phyloP scores from a whole-genome alignment of 495 filamentous ascomycete genomes.

The Penicillium lagena region DNA sequence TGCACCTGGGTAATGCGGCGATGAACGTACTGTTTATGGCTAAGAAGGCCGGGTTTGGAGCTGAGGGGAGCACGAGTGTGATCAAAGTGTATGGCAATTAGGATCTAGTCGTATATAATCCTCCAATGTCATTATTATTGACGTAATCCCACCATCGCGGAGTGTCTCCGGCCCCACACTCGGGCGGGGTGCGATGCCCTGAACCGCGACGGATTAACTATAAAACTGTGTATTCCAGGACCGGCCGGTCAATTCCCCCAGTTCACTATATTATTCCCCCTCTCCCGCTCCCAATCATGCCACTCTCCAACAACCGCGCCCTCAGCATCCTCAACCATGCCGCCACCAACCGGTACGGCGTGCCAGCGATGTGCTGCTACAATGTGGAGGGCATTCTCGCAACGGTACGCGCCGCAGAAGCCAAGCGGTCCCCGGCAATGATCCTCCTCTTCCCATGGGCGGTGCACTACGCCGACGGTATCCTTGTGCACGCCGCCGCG shows the following conservation, averaged over 20 bases:
- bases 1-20: conserved; percentile 37
- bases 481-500: conserved; percentile 58
- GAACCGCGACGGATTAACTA: too few species aligned
- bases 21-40: conserved; percentile 32
- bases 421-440: conserved; percentile 67
- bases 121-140: not conserved
- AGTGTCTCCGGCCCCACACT: too few species aligned
- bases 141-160: too few species aligned
- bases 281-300: conserved; percentile 27
- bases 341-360: conserved; percentile 56
- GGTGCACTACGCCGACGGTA: conserved; percentile 58
- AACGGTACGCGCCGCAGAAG: conserved; percentile 69
- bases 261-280: not conserved
- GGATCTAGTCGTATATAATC: conserved; percentile 1
- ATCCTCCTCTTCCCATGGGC: conserved; percentile 88
- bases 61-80: conserved; percentile 26
- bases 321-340: conserved; percentile 64
- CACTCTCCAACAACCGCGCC: conserved; percentile 57
- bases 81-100: conserved; percentile 27
- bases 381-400: conserved; percentile 81
- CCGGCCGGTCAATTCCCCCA: not conserved
- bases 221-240: not conserved
- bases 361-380: conserved; percentile 78
- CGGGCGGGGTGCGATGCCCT: too few species aligned
- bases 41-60: conserved; percentile 24